These are phyloP conservation scores for Trametes maxima DNA, from an alignment of 768 basidiomycete genomes.

Conservation along the genomic window DNA sequence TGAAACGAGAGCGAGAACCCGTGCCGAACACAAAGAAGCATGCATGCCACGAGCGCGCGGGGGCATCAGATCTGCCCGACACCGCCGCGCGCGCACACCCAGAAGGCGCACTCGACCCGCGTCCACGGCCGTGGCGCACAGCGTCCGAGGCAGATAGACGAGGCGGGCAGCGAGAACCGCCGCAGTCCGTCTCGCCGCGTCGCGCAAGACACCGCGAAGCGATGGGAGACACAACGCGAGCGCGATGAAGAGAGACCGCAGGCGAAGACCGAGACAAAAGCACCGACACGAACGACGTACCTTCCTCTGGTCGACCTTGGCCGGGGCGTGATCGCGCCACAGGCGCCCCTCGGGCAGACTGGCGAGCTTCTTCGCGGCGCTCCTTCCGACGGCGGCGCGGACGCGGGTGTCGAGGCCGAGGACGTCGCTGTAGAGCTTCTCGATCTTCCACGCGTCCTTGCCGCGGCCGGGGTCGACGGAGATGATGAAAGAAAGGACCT, in stretches of 20 bases:
- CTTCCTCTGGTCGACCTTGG: conserved; percentile 95
- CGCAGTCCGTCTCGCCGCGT: not conserved
- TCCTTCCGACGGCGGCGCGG: conserved; percentile 56
- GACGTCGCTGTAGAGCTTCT: conserved; percentile 94
- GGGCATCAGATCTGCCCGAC: conserved; percentile 9
- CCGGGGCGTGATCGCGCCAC: conserved; percentile 97
- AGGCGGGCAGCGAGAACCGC: not conserved
- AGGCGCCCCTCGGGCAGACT: conserved; percentile 87
- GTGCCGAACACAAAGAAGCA: not conserved
- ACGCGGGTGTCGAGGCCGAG: conserved; percentile 84
- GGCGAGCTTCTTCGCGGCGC: conserved; percentile 75
- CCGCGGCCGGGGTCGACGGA: conserved; percentile 68
- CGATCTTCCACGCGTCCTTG: conserved; percentile 80
- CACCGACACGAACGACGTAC: conserved; percentile 45
- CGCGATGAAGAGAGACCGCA: not conserved
- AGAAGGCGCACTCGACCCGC: conserved; percentile 2
- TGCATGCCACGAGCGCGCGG: conserved; percentile 7
- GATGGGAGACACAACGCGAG: not conserved
- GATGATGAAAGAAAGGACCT: conserved; percentile 88
- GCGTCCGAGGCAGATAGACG: conserved; percentile 3
- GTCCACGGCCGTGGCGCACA: conserved; percentile 5
- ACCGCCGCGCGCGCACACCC: not conserved
- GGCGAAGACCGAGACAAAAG: not conserved
- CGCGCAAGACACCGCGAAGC: conserved; percentile 6
- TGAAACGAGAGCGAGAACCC: not conserved